Percentiles rank a stretch among this genome's conserved stretches.
Conservation (phyloP, 441 rosid species). For the Rhodomyrtus psidioides region DNA sequence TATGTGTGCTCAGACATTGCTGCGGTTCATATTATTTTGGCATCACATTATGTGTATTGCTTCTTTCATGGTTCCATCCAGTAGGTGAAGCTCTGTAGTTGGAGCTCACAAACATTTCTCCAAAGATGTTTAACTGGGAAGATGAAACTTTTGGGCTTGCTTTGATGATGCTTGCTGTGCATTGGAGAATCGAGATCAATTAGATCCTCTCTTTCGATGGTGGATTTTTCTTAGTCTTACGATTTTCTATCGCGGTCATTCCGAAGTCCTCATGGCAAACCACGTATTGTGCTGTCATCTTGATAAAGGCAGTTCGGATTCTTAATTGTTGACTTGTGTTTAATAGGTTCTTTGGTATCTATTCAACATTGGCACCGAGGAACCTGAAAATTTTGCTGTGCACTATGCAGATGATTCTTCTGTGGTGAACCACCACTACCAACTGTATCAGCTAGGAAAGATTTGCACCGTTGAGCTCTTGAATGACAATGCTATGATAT, state of each 20-base stretch:
- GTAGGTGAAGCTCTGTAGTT: neutral
- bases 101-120: neutral
- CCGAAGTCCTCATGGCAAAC: neutral
- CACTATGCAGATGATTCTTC: conserved; percentile 6
- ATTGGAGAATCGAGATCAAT: neutral
- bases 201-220: neutral
- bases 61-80: neutral
- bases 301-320: neutral
- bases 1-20: neutral
- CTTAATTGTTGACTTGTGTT: neutral
- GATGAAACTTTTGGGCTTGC: neutral
- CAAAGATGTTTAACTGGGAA: neutral
- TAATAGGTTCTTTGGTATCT: conserved; percentile 1
- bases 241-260: neutral
- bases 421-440: conserved; percentile 1
- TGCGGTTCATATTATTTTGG: too few relatives aligned
- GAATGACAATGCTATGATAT: conserved; percentile 2
- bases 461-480: neutral
- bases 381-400: conserved; percentile 6
- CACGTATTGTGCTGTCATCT: neutral
- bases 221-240: neutral
- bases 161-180: neutral
- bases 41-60: neutral
- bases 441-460: neutral
- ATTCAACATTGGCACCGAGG: conserved; percentile 8